Evolutionary conservation across 2,329 filamentous ascomycete genomes (phyloP), one percentile per base, ranked within the genome.

Genomic region (Trematosphaeria pertusa): DNA sequence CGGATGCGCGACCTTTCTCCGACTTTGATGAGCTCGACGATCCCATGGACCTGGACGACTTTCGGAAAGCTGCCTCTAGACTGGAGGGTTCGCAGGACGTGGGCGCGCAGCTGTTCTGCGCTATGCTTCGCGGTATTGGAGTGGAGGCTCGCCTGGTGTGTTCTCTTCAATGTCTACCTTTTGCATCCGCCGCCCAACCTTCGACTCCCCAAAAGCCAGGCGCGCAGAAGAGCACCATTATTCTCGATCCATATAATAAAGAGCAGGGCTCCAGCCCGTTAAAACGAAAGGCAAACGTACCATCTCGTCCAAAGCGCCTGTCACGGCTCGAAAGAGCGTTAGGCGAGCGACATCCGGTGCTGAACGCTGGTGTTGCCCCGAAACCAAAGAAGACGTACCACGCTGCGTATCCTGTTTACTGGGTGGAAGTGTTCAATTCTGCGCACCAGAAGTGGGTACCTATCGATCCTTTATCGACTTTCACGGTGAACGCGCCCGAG

Each of bases 371-470:
- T 35, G 48, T 46, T 18, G 34, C 75, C 39, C 71, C 69, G 9
- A 70, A 73, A 18, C 67, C 69, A 24, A 72, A 72, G 15, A 73
- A 65, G 11, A 81, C 87, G 9, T 80, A 80, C 18, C 89, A 93
- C 63, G 92, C 91, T 0, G 72, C 83, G 0, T 89, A 87, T 61
- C 94, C 94, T 0, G 81, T 97, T 3, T 97, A 91, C 67, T 99
- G 94, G 94, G 87, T 97, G 0, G 94, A 99, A 73, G 87, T 90
- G 3, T 89, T 96, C 55, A 92, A 97, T 54, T 78, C 85, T 42
- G 88, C 88, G 0, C 84, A 91, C 54, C 89, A 97, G 66, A 96
- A 91, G 75, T 99, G 94, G 94, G 83, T 96, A 44, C 82, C 91
- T 0, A 84, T 94, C 28, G 94, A 99, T 66, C 85, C 92, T 0